Evolutionary conservation across 768 basidiomycete species (phyloP), one percentile per base, ranked within the genome.

Genomic region (Wakefieldia striispora): DNA sequence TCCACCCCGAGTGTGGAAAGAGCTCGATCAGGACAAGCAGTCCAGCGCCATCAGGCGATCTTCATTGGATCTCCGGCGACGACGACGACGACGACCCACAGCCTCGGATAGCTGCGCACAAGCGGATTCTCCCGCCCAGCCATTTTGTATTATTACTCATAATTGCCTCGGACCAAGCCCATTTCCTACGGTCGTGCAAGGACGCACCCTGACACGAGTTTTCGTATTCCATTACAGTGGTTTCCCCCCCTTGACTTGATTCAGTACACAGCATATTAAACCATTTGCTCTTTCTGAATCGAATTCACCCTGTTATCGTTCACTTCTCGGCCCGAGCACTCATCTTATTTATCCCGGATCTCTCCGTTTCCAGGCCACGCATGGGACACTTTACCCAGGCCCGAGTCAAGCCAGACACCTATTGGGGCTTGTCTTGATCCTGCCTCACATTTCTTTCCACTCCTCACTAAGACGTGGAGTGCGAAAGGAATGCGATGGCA

Each of bases 101-200:
- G 54, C 66, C 56, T 46, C 50, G 16, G 37, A 40, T 43, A 44
- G 59, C 61, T 54, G 61, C 36, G 51, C 48, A 49, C 44, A 19
- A 42, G 24, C 48, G 23, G 53, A 46, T 35, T 44, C 47, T 33
- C 41, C 46, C 49, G 39, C 52, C 47, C 49, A 51, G 41, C 49
- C 41, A 35, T 51, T 53, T 65, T 65, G 64, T 65, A 65, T 65
- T 58, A 68, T 68, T 68, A 66, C 64, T 68, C 66, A 66, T 66
- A 65, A 68, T 47, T 52, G 50, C 54, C 61, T 63, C 49, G 48
- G 65, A 65, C 55, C 52, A 40, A 60, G 42, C 47, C 45, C 45
- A 45, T 47, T 54, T 45, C 49, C 19, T 49, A 45, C 45, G 57
- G 63, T 56, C 55, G 45, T 54, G 43, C 62, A 58, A 53, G 49